A percentile compares a stretch with the other conserved stretches of the same genome.
These are phyloP conservation scores for Trichosporon sp. DNA, from an alignment of 1,284 basidiomycete species.

Conservation along the genomic window DNA sequence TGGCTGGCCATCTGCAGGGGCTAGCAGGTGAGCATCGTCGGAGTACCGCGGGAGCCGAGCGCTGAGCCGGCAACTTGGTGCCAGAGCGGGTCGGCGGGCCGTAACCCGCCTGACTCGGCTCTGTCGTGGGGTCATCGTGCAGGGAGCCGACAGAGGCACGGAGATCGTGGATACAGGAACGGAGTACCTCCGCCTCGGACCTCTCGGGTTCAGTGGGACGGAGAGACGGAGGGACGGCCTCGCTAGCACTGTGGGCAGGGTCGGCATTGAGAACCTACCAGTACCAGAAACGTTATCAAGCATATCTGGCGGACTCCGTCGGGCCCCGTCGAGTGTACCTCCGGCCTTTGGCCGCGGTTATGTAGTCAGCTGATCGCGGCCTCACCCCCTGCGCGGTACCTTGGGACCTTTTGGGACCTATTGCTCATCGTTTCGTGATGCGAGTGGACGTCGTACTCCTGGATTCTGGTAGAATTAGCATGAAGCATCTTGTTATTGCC, in stretches of 20 bases:
- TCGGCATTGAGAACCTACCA: background rate
- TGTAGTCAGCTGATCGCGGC: background rate
- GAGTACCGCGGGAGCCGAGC: background rate
- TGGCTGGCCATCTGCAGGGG: too few relatives aligned
- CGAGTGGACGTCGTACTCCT: background rate
- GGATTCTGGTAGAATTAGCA: background rate
- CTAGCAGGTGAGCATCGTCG: too few relatives aligned
- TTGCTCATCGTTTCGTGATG: background rate
- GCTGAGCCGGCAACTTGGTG: background rate
- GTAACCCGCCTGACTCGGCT: background rate
- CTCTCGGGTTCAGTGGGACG: background rate
- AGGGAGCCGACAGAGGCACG: background rate
- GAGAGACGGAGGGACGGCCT: background rate
- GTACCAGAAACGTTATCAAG: conserved; percentile 11
- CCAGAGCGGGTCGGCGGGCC: background rate
- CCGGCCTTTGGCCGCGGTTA: background rate
- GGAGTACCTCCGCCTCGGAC: background rate
- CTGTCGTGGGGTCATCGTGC: background rate
- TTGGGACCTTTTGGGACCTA: background rate
- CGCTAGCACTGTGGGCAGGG: background rate
- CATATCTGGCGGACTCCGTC: background rate
- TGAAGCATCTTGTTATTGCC: background rate
- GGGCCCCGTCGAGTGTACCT: background rate
- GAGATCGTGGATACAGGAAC: conserved; percentile 10
- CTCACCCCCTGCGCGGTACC: background rate